phyloP scores from a whole-genome alignment of 1,284 basidiomycete genomes.

The Omphalotus olearius region DNA sequence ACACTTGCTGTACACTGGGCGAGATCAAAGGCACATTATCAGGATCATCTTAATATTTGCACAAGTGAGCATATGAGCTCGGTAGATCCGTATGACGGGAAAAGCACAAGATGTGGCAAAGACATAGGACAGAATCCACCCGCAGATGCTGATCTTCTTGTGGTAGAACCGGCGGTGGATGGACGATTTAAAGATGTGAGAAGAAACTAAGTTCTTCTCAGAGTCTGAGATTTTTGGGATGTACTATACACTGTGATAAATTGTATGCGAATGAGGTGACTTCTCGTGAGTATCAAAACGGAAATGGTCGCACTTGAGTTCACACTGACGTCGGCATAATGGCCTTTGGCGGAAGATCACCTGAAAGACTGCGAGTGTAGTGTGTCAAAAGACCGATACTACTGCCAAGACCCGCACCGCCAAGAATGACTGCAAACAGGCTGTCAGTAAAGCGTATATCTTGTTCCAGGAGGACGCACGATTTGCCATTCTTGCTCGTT shows the following conservation, averaged over 20 bases:
- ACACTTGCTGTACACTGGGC: conserved; percentile 40
- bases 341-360: conserved; percentile 3
- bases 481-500: conserved; percentile 49
- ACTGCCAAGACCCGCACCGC: conserved; percentile 66
- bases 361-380: conserved; percentile 36
- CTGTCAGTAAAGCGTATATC: neutral
- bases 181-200: conserved; percentile 67
- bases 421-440: conserved; percentile 50
- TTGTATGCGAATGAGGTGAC: no score
- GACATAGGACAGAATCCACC: conserved; percentile 21
- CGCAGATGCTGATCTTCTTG: conserved; percentile 51
- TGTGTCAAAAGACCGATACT: conserved; percentile 55
- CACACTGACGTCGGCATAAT: neutral
- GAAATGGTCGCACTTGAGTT: no score
- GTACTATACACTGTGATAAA: no score
- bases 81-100: conserved; percentile 73
- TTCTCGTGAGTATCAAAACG: no score
- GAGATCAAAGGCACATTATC: conserved; percentile 51
- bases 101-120: conserved; percentile 33
- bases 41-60: conserved; percentile 57
- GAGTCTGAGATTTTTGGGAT: no score
- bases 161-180: conserved; percentile 68
- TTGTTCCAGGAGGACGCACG: conserved; percentile 32
- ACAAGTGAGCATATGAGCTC: conserved; percentile 73
- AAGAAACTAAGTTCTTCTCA: conserved; percentile 17